Evolutionary conservation across 495 filamentous ascomycete genomes (phyloP).

Genomic region (Aspergillus ostianus): DNA sequence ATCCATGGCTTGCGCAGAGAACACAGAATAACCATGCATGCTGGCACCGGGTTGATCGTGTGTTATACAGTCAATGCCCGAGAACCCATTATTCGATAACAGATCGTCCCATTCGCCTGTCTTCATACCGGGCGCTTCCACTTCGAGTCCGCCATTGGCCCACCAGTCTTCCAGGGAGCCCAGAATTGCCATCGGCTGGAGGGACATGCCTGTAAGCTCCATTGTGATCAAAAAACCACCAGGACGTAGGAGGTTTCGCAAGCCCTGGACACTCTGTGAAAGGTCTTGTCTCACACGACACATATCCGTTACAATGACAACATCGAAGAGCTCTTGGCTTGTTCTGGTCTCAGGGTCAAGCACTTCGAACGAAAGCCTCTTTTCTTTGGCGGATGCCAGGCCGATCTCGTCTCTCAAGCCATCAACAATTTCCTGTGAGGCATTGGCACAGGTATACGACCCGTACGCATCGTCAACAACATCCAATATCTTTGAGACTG

Average conservation of each 20-base stretch:
- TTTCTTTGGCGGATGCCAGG: background rate
- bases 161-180: background rate
- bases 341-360: background rate
- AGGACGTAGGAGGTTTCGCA: background rate
- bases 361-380: background rate
- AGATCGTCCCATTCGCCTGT: background rate
- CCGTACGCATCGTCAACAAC: background rate
- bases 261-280: background rate
- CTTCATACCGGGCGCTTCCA: background rate
- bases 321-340: background rate
- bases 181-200: background rate
- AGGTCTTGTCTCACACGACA: background rate
- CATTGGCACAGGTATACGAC: background rate
- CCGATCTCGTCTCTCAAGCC: background rate
- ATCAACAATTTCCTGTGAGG: background rate
- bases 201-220: background rate
- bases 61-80: background rate
- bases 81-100: background rate
- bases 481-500: background rate
- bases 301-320: background rate
- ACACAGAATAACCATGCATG: background rate
- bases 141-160: background rate
- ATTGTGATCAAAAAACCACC: slow-evolving; percentile 1
- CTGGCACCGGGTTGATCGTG: background rate
- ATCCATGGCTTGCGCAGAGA: background rate